Percentiles rank a stretch among this genome's conserved stretches.
Evolutionary conservation across 2,329 filamentous ascomycete species (phyloP).

Genomic region (Emergomyces orientalis): DNA sequence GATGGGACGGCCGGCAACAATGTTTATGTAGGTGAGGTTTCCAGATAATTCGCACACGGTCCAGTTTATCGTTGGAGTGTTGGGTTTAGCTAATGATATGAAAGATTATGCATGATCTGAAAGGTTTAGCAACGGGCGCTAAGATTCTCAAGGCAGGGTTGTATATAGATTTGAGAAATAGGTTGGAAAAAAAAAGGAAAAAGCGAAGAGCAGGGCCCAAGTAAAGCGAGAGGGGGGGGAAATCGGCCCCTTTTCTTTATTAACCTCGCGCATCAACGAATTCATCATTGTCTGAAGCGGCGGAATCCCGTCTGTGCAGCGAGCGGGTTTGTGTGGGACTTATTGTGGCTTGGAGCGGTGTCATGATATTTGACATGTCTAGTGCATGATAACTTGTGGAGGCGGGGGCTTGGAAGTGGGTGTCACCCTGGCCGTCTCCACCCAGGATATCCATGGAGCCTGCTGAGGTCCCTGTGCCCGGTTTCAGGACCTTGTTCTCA

Average conservation of each 20-base stretch:
- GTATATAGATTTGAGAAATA: neutral
- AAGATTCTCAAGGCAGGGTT: neutral
- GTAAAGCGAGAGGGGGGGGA: neutral
- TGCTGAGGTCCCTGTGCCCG: neutral
- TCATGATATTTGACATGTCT: conserved; percentile 14
- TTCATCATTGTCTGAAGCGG: conserved; percentile 32
- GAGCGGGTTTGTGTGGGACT: conserved; percentile 14
- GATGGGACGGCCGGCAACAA: neutral
- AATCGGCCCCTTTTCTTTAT: neutral
- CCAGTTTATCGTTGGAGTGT: too few species aligned
- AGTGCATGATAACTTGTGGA: neutral
- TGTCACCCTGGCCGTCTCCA: conserved; percentile 9
- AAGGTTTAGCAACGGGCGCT: too few species aligned
- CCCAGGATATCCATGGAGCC: conserved; percentile 15
- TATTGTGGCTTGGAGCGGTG: conserved; percentile 15
- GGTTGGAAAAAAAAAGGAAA: neutral
- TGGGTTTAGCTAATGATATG: too few species aligned
- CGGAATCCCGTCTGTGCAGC: conserved; percentile 31
- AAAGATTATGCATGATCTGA: too few species aligned
- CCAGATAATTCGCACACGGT: too few species aligned
- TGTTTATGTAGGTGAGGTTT: neutral
- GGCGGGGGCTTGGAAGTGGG: neutral
- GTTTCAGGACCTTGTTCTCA: conserved; percentile 1
- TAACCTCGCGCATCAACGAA: conserved; percentile 36
- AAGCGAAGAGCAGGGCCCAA: neutral